Evolutionary conservation across 2,329 filamentous ascomycete species (phyloP).

Genomic region (Fusarium domesticum): DNA sequence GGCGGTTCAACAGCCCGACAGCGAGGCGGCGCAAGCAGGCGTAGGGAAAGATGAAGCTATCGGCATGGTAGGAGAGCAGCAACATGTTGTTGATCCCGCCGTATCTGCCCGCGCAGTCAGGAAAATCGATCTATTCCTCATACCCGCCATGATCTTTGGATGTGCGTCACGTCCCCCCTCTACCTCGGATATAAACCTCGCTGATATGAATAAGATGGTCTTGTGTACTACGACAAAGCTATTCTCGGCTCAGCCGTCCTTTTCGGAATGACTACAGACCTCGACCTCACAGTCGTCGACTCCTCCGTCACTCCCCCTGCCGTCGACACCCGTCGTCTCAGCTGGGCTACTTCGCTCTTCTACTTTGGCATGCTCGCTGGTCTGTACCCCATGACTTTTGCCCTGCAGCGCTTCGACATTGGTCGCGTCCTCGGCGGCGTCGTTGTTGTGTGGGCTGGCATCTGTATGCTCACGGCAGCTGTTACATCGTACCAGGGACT

Average conservation of each 20-base stretch:
- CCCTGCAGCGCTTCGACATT: conserved; percentile 64
- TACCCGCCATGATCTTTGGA: conserved; percentile 63
- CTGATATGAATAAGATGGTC: conserved; percentile 37
- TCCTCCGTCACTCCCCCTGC: conserved; percentile 46
- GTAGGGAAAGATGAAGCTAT: conserved; percentile 37
- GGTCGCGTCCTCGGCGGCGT: conserved; percentile 61
- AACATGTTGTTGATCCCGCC: conserved; percentile 51
- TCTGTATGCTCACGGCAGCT: conserved; percentile 67
- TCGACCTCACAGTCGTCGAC: conserved; percentile 55
- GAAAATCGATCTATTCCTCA: conserved; percentile 66
- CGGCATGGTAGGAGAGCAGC: conserved; percentile 56
- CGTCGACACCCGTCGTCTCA: conserved; percentile 64
- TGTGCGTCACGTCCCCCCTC: conserved; percentile 26
- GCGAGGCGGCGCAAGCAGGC: conserved; percentile 7
- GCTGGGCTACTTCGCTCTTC: conserved; percentile 76
- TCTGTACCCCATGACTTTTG: conserved; percentile 69
- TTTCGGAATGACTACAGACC: conserved; percentile 72
- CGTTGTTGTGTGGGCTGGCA: conserved; percentile 63
- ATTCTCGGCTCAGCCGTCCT: conserved; percentile 70
- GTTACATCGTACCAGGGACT: conserved; percentile 63
- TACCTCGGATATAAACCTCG: neutral
- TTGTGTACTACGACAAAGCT: conserved; percentile 54
- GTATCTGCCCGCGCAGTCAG: conserved; percentile 56
- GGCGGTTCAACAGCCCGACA: conserved; percentile 1
- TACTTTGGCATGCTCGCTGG: conserved; percentile 78